Conservation (phyloP, 257 asterid genomes). For the Fraxinus americana region DNA sequence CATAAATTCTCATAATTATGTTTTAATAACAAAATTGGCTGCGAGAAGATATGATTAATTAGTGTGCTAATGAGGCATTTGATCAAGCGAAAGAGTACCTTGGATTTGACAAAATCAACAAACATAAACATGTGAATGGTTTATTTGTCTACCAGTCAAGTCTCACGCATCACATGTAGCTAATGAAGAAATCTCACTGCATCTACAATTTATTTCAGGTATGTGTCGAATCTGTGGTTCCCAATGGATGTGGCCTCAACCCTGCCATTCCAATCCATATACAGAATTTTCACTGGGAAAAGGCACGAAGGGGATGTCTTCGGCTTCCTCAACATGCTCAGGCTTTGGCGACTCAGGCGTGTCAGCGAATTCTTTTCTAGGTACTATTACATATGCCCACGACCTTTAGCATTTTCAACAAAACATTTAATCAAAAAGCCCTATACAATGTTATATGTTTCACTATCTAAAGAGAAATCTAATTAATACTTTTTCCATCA, state of each 20-base stretch:
- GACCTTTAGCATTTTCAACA: neutral
- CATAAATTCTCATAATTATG: neutral
- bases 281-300: constrained; percentile 51
- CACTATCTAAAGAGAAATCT: neutral
- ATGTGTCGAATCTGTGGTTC: constrained; percentile 60
- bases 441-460: neutral
- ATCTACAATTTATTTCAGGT: constrained; percentile 40
- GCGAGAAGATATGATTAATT: neutral
- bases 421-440: neutral
- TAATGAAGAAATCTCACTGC: neutral
- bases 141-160: neutral
- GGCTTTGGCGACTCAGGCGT: constrained; percentile 93
- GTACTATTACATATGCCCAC: constrained; percentile 25
- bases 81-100: too few species aligned
- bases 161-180: neutral
- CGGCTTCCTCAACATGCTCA: constrained; percentile 88
- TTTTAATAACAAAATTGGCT: neutral
- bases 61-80: too few species aligned
- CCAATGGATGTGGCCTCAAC: constrained; percentile 95
- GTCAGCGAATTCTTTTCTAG: constrained; percentile 86
- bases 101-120: too few species aligned
- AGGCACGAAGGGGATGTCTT: constrained; percentile 45
- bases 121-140: too few species aligned
- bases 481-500: constrained; percentile 28
- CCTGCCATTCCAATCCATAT: constrained; percentile 69